phyloP scores from a whole-genome alignment of 179 eudicot species.

The Silene noctiflora region DNA sequence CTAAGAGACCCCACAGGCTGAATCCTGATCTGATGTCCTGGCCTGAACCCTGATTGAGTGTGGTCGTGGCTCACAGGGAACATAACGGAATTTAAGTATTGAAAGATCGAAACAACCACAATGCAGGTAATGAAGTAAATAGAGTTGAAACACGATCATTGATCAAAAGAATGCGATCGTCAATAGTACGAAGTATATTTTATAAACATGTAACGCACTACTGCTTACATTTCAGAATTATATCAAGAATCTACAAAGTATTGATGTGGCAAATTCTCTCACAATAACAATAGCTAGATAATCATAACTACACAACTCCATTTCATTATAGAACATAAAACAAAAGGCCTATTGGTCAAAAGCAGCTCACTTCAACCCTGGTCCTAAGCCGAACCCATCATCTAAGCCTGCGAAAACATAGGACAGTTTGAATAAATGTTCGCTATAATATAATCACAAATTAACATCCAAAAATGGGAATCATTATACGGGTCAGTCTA shows the following conservation, averaged over 20 bases:
- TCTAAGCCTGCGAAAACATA: constrained; percentile 22
- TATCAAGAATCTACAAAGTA: constrained; percentile 30
- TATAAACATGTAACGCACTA: constrained; percentile 30
- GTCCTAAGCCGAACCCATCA: constrained; percentile 20
- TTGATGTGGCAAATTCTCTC: constrained; percentile 23
- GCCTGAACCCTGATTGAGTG: no score
- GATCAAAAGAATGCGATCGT: constrained; percentile 23
- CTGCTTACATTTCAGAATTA: constrained; percentile 23
- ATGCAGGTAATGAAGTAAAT: not conserved
- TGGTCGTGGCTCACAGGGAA: no score
- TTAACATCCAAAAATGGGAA: not conserved
- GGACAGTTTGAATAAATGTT: not conserved
- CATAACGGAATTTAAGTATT: not conserved
- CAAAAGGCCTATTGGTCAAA: constrained; percentile 17
- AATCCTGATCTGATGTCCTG: no score
- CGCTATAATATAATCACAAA: not conserved
- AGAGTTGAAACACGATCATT: not conserved
- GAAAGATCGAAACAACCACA: not conserved
- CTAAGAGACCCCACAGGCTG: no score
- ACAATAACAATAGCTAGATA: constrained; percentile 28
- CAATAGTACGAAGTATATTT: constrained; percentile 15
- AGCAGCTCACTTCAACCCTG: constrained; percentile 21
- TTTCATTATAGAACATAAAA: constrained; percentile 25
- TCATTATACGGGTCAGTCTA: no score
- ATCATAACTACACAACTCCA: constrained; percentile 21